Evolutionary conservation across 2,329 filamentous ascomycete species (phyloP).

Genomic region (Chrysosporium queenslandicum): DNA sequence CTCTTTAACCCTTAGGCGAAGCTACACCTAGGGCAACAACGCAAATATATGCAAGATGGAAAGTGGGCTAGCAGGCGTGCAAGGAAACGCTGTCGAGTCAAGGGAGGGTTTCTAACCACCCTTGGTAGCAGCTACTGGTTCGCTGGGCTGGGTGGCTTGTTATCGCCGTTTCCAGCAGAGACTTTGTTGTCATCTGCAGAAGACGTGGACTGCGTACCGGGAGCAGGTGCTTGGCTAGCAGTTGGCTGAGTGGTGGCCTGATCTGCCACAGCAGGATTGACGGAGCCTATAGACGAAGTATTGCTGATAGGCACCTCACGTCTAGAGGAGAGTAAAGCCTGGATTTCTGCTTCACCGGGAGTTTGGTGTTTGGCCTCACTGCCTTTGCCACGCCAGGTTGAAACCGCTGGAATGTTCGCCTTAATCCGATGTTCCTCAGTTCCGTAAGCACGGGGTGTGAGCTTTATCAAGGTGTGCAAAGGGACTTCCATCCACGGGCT

Average conservation of each 20-base stretch:
- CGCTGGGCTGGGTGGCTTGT: neutral
- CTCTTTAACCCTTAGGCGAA: neutral
- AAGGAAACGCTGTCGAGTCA: too few relatives aligned
- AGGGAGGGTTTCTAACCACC: neutral
- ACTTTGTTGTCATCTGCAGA: neutral
- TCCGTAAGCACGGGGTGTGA: slow-evolving; percentile 87
- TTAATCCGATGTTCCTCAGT: slow-evolving; percentile 81
- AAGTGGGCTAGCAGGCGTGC: neutral
- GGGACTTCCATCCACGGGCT: slow-evolving; percentile 99
- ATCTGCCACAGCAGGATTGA: neutral
- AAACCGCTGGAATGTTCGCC: slow-evolving; percentile 89
- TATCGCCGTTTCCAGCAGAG: neutral
- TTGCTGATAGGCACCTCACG: neutral
- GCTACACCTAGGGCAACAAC: too few relatives aligned
- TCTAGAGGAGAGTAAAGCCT: slow-evolving; percentile 3
- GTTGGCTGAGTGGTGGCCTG: neutral
- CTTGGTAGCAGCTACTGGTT: neutral
- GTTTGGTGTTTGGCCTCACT: slow-evolving; percentile 77
- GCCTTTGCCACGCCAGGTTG: slow-evolving; percentile 91
- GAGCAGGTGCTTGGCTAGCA: neutral
- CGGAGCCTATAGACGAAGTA: neutral
- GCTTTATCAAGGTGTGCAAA: slow-evolving; percentile 88
- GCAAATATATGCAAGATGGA: neutral
- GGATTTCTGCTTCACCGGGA: slow-evolving; percentile 9
- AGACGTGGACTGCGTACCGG: neutral